Base-by-base conservation (phyloP, 2,329 filamentous ascomycete species). In the Hypomyces perniciosus region DNA sequence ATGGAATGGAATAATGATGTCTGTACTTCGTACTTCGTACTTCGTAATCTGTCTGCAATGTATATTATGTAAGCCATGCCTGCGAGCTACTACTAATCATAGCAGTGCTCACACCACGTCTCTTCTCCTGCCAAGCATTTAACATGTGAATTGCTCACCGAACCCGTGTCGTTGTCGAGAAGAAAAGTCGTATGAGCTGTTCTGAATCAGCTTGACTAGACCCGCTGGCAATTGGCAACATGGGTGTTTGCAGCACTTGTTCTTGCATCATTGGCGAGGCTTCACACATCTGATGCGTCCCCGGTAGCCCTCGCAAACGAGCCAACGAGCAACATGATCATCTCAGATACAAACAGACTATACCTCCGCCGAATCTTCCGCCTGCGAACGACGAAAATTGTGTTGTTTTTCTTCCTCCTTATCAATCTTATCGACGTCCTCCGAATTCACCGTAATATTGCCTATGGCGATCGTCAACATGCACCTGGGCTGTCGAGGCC, bases 341-440 rank as follows among this genome's bases (percentile, higher is more conserved):
- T 60, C 50, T 63, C 63, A 30, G 55, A 54, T 45, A 60, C 59
- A 30, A 65, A 65, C 48, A 60, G 64, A 46, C 57, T 68, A 33
- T 68, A 64, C 53, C 50, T 68, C 33, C 70, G 70, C 33, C 70
- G 71, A 29, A 51, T 70, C 45, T 56, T 69, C 33, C 71, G 70
- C 56, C 65, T 62, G 31, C 68, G 68, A 34, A 55, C 57, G 40
- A 56, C 62, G 26, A 66, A 67, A 50, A 59, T 72, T 29, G 46
- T 67, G n/a, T 40, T 71, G 10, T 49, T 68, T 38, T 50, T 72
- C 26, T 54, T 71, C 46, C 46, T 62, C 51, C 55, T 73, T 50
- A 53, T 71, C 59, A 70, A 64, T 48, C 46, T 70, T n/a, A 59
- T 73, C 56, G 69, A 73, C 33, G 64, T 68, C 35, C 62, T 72